Base-by-base conservation (phyloP, 108 stramenopile genomes). In the Cyclostephanos tholiformis region DNA sequence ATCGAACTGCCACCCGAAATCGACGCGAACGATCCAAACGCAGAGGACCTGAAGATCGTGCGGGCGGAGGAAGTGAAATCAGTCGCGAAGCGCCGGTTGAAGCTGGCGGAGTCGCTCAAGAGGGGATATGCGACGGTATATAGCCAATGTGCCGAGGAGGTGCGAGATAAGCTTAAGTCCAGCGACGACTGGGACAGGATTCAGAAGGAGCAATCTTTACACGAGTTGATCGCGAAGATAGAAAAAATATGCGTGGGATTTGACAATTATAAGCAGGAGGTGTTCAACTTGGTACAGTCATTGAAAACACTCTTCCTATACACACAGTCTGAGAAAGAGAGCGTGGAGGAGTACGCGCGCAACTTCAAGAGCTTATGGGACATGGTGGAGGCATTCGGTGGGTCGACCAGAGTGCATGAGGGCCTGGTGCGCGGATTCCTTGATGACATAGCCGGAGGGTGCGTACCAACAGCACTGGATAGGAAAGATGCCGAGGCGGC, bases 191-290 rank as follows among this genome's bases (percentile, higher is more conserved):
- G 59, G 59, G 59, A 61, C 9, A 61, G 23, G 8, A 61, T 23
- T 13, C 35, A 35, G 8, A 36, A 61, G 20, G 17, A 5, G 4
- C n/a, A n/a, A n/a, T n/a, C n/a, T n/a, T n/a, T n/a, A n/a, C n/a
- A n/a, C n/a, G n/a, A n/a, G n/a, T n/a, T 61, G 32, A 61, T 61
- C 4, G 16, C 29, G 35, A 61, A 61, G 59, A 61, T 61, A n/a
- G 26, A 61, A n/a, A 30, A 26, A 9, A 61, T 61, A 20, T 61
- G 59, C 11, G 59, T 61, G 20, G 22, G 59, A n/a, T n/a, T n/a
- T n/a, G n/a, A n/a, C n/a, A n/a, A n/a, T n/a, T n/a, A n/a, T n/a
- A n/a, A n/a, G n/a, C n/a, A n/a, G n/a, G n/a, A n/a, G n/a, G n/a
- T n/a, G n/a, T n/a, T n/a, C n/a, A n/a, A n/a, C n/a, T n/a, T n/a